These are phyloP conservation scores for Agaricus blazei DNA, from an alignment of 768 basidiomycete genomes.

Conservation along the genomic window DNA sequence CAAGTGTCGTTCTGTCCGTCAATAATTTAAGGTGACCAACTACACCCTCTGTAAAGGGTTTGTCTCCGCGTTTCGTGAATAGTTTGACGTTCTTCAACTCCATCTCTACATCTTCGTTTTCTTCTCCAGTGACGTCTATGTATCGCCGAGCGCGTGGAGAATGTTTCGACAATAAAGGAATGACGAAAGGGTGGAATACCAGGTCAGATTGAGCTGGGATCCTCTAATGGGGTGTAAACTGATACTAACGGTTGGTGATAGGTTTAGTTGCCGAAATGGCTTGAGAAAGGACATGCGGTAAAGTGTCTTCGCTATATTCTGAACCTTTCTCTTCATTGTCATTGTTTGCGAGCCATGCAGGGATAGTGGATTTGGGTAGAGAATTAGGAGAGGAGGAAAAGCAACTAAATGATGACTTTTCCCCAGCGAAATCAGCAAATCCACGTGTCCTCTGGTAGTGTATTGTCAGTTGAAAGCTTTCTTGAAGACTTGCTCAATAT, in stretches of 20 bases:
- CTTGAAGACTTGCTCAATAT: too few species aligned
- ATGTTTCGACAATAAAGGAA: neutral
- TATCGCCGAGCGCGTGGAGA: neutral
- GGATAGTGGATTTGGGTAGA: neutral
- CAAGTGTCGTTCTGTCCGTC: conserved; percentile 31
- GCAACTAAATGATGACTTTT: conserved; percentile 1
- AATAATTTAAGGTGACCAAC: conserved; percentile 59
- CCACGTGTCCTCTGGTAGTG: neutral
- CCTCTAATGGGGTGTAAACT: conserved; percentile 11
- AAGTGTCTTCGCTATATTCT: neutral
- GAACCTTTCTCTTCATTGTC: neutral
- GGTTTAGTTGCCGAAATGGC: conserved; percentile 18
- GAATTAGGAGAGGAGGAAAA: neutral
- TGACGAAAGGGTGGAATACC: conserved; percentile 3
- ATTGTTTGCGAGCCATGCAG: neutral
- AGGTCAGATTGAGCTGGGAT: conserved; percentile 10
- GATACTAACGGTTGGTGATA: conserved; percentile 25
- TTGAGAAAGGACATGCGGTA: conserved; percentile 18
- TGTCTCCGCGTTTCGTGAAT: conserved; percentile 51
- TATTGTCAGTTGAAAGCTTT: neutral
- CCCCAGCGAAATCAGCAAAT: conserved; percentile 8
- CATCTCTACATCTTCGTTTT: conserved; percentile 49
- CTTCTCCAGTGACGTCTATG: conserved; percentile 56
- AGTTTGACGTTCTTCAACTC: conserved; percentile 61
- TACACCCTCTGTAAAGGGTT: conserved; percentile 55